Conservation (phyloP, 2,329 filamentous ascomycete genomes). For the Arthrobotrys sinensis region DNA sequence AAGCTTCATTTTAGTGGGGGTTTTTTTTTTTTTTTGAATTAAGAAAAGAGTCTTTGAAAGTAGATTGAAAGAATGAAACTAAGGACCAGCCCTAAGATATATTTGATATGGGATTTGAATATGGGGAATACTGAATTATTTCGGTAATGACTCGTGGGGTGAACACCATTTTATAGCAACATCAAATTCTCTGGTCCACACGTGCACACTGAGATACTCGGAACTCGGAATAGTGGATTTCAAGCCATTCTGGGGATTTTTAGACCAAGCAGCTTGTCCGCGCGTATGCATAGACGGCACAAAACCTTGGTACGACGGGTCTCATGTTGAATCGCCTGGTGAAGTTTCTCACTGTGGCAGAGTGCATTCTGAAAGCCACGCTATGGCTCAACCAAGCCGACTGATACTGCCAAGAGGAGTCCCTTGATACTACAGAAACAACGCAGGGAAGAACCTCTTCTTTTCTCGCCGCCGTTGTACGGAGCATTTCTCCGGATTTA, state of each 20-base stretch:
- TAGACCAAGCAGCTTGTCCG: not conserved
- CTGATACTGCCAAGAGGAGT: constrained; percentile 6
- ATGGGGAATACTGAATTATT: not conserved
- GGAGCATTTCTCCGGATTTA: not conserved
- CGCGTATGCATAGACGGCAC: not conserved
- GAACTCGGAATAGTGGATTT: too few species aligned
- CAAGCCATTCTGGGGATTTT: not conserved
- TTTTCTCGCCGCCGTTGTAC: not conserved
- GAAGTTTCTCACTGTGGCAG: constrained; percentile 8
- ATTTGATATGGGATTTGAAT: not conserved
- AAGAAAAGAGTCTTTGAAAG: not conserved
- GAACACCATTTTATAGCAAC: too few species aligned
- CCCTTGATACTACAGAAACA: constrained; percentile 28
- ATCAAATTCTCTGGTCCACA: too few species aligned
- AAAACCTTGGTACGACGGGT: not conserved
- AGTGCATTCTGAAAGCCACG: not conserved
- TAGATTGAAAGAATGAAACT: not conserved
- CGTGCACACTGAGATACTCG: too few species aligned
- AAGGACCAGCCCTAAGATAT: constrained; percentile 5
- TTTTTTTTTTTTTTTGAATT: not conserved
- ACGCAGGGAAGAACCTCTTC: not conserved
- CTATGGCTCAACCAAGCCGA: not conserved
- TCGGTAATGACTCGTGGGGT: too few species aligned
- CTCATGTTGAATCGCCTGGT: not conserved
- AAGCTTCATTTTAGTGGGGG: constrained; percentile 8